Base-by-base conservation (phyloP, 352 stramenopile genomes). In the Phytophthora aleatoria region DNA sequence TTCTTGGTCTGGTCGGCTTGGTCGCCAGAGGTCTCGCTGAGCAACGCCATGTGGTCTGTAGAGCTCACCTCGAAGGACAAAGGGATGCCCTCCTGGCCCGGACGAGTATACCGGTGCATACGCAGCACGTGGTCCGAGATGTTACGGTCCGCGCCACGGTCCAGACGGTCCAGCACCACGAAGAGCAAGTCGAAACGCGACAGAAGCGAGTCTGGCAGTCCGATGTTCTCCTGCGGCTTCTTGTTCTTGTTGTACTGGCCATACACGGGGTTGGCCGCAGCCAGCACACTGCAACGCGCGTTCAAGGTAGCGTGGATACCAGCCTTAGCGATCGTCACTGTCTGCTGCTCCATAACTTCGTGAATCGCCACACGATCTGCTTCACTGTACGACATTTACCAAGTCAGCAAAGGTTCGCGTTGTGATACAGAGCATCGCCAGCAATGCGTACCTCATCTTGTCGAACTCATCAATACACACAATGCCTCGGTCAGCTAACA, bases 331-430 rank as follows among this genome's bases (percentile, higher is more conserved):
- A 99, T 99, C 3, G 98, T 99, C 3, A 99, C 97, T 1, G 98
- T 99, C 71, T 99, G 98, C 73, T 99, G 98, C 77, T 99, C 98
- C 98, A 99, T 99, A 49, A 94, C 86, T 92, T 99, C 98, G 86
- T 99, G 98, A 68, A 99, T 99, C 3, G 98, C 98, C 16, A 99
- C 98, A 41, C 97, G 94, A 92, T 99, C 97, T 12, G 89, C 91
- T 74, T 99, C 87, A 70, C 85, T 87, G 51, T 20, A 20, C 20
- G 20, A 20, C 36, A 64, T 69, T 35, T 27, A n/a, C 33, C 42
- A 66, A 36, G 48, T 74, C 43, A 74, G 47, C 6, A 15, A 47
- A 26, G 43, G 33, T 10, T 7, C 43, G n/a, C 10, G 45, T 54
- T 6, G 31, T 11, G 6, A 41, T 5, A 45, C 9, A 36, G 20